Conservation (phyloP, 2,329 filamentous ascomycete species). For the Stagonosporopsis rhizophila region DNA sequence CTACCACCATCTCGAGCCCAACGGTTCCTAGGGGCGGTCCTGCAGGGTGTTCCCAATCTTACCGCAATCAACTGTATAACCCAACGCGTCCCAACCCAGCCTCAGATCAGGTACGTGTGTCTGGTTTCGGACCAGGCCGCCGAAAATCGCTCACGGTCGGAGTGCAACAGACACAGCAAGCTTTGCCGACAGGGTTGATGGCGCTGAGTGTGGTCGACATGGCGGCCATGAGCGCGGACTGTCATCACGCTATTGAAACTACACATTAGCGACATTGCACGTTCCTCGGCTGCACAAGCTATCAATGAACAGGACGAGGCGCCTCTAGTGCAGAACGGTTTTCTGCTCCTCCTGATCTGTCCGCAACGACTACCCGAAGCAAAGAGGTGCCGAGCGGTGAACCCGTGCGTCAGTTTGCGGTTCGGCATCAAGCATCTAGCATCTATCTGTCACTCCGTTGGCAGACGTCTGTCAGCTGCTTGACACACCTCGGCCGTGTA, state of each 20-base stretch:
- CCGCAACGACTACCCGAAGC: neutral
- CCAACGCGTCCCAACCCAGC: neutral
- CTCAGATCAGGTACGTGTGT: conserved; percentile 22
- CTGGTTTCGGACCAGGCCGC: neutral
- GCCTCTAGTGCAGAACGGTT: neutral
- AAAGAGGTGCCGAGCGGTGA: neutral
- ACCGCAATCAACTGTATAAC: conserved; percentile 9
- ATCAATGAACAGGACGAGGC: neutral
- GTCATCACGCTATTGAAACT: conserved; percentile 3
- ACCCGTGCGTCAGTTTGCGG: neutral
- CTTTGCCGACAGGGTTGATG: neutral
- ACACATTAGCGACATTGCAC: neutral
- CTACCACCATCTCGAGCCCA: neutral
- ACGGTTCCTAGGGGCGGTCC: conserved; percentile 1
- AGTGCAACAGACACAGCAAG: neutral
- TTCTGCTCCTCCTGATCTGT: neutral
- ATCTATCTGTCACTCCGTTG: neutral
- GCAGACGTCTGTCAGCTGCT: conserved; percentile 5
- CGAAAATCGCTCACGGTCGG: neutral
- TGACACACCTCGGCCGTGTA: neutral
- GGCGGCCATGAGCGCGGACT: neutral
- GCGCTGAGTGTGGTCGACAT: neutral
- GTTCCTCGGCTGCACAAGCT: neutral
- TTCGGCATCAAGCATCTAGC: neutral
- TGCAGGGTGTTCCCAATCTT: conserved; percentile 8